Evolutionary conservation across 192 early-diverging fungal genomes (phyloP), one percentile per base, ranked within the genome.

Genomic region (Backusella westeae): DNA sequence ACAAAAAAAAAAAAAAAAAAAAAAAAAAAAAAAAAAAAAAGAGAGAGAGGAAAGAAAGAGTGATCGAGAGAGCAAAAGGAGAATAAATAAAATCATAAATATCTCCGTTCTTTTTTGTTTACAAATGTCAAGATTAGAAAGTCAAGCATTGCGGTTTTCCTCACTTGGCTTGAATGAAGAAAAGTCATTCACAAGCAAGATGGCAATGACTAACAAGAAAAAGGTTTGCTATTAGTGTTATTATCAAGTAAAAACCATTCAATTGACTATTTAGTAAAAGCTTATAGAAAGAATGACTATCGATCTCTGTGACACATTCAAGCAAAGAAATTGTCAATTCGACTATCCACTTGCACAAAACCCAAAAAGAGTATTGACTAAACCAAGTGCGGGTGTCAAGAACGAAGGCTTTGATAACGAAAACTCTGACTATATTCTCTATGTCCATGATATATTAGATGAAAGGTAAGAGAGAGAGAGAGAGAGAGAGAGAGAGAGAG

Each of bases 351-450:
- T 90, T 19, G 80, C 88, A 4, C 85, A 89, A 70, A 96, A 96
- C 56, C 97, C 97, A 23, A 91, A 96, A 26, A 84, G 98, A 38
- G 97, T 96, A 21, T 80, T 99, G 56, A 99, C 98, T 6, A 95
- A 98, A 73, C 98, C 98, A 0, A 92, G 91, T 19, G 92, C 95
- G 65, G 93, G 94, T 9, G 84, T 86, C 19, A 90, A 93, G 74
- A 98, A 99, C 73, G 93, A 96, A 56, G 96, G 95, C 9, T 90
- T 89, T 77, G 98, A 98, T 78, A 99, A 99, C 75, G 91, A 91
- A 72, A 94, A 98, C 81, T 92, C 85, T 76, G 97, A 99, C 80
- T 98, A 96, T 81, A 95, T 99, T 72, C 88, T 99, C 29, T 99
- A 96, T 85, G 96, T 98, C 42, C 95, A 96, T 79, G 97, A 97